Evolutionary conservation across 768 basidiomycete genomes (phyloP).

Genomic region (Dendrothele bispora): DNA sequence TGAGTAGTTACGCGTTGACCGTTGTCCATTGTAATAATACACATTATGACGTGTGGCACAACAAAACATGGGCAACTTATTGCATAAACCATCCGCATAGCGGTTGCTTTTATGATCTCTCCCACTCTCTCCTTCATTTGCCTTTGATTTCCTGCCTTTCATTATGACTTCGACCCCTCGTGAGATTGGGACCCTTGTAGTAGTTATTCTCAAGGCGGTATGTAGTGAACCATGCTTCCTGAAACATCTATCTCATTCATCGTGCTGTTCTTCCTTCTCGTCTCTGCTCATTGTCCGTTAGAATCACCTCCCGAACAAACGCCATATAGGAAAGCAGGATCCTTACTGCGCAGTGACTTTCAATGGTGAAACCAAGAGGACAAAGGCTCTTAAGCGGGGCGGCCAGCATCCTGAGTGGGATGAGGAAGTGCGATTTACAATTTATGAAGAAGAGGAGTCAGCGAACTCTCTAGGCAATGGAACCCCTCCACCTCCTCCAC

Average conservation of each 20-base stretch:
- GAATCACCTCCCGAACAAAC: conserved; percentile 89
- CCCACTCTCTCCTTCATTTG: no score
- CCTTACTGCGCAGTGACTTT: conserved; percentile 86
- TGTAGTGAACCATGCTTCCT: conserved; percentile 28
- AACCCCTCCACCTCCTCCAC: conserved; percentile 62
- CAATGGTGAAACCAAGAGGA: conserved; percentile 82
- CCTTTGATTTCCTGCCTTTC: no score
- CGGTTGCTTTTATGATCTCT: no score
- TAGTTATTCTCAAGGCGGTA: conserved; percentile 92
- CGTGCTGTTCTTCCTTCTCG: conserved; percentile 22
- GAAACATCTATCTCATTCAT: conserved; percentile 8
- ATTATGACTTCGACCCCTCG: conserved; percentile 61
- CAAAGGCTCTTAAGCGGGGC: conserved; percentile 92
- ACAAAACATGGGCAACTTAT: no score
- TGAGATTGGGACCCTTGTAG: conserved; percentile 91
- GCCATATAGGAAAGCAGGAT: conserved; percentile 95
- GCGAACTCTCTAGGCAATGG: conserved; percentile 36
- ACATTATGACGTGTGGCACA: no score
- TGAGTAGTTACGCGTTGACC: no score
- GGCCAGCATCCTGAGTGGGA: conserved; percentile 99
- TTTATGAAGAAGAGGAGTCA: conserved; percentile 67
- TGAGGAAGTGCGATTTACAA: conserved; percentile 91
- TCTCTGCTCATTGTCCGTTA: conserved; percentile 28
- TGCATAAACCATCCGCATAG: no score
- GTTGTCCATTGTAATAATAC: no score